Conservation (phyloP, 225 moss, liverwort and hornwort species). For the Climacium dendroides region DNA sequence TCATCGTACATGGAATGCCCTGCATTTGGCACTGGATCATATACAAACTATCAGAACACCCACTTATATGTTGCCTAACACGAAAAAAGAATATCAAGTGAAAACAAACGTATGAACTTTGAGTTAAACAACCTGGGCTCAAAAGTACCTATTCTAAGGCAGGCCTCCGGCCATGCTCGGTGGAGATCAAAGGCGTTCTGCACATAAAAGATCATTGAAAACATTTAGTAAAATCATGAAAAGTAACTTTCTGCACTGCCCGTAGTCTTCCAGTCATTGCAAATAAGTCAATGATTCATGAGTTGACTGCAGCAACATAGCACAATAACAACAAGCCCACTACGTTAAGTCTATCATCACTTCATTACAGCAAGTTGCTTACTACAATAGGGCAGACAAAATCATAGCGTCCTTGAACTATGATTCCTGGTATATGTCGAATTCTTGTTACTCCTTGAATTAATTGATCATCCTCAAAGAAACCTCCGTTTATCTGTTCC, state of each 20-base stretch:
- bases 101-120: background rate
- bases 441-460: conserved; percentile 37
- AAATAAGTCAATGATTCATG: background rate
- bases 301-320: background rate
- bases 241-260: background rate
- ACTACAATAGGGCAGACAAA: conserved; percentile 68
- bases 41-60: background rate
- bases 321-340: background rate
- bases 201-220: background rate
- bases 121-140: background rate
- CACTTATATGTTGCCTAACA: background rate
- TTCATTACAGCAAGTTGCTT: background rate
- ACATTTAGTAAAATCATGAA: background rate
- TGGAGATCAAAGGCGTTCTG: conserved; percentile 69
- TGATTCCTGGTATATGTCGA: conserved; percentile 50
- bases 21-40: conserved; percentile 53
- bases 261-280: background rate
- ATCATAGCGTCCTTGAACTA: conserved; percentile 76
- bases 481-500: conserved; percentile 52
- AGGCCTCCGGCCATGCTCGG: conserved; percentile 68
- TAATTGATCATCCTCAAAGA: conserved; percentile 51
- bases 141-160: conserved; percentile 50
- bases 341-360: background rate
- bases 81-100: background rate
- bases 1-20: conserved; percentile 78